Evolutionary conservation across 2,329 filamentous ascomycete species (phyloP).

Genomic region (Diatrype stigma): DNA sequence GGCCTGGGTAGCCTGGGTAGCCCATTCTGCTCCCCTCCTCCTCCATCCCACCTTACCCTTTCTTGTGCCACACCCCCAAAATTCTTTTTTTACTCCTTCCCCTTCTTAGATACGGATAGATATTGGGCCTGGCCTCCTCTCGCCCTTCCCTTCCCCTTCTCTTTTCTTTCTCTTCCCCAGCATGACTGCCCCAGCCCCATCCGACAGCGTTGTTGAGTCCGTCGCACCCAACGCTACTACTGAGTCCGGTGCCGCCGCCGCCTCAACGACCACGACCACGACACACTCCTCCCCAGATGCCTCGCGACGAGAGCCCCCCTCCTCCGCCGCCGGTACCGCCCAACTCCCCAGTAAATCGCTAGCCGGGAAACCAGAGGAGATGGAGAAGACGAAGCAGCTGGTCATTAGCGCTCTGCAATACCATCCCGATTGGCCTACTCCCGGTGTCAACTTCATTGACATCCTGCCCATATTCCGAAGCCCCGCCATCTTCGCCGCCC

Average conservation of each 20-base stretch:
- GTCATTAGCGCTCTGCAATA: conserved; percentile 72
- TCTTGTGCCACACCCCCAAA: conserved; percentile 29
- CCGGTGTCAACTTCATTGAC: conserved; percentile 94
- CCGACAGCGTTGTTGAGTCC: conserved; percentile 31
- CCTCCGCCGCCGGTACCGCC: conserved; percentile 58
- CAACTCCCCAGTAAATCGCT: conserved; percentile 65
- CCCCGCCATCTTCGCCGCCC: conserved; percentile 65
- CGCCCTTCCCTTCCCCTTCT: conserved; percentile 25
- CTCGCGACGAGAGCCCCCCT: conserved; percentile 60
- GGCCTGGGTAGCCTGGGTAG: background rate
- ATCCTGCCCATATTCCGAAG: conserved; percentile 94
- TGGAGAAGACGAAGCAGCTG: conserved; percentile 33
- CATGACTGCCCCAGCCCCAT: conserved; percentile 31
- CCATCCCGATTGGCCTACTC: conserved; percentile 86
- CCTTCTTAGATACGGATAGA: conserved; percentile 25
- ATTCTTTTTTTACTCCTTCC: conserved; percentile 21
- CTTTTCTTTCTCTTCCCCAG: conserved; percentile 27
- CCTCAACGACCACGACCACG: conserved; percentile 18
- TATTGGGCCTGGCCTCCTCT: conserved; percentile 23
- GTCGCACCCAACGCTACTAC: conserved; percentile 29
- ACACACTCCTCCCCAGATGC: conserved; percentile 46
- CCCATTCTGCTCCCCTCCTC: conserved; percentile 6
- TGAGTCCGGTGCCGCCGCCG: conserved; percentile 22
- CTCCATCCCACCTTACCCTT: conserved; percentile 22
- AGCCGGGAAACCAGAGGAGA: conserved; percentile 33